Conservation (phyloP, 345 rosid genomes). For the Aurinia saxatilis region DNA sequence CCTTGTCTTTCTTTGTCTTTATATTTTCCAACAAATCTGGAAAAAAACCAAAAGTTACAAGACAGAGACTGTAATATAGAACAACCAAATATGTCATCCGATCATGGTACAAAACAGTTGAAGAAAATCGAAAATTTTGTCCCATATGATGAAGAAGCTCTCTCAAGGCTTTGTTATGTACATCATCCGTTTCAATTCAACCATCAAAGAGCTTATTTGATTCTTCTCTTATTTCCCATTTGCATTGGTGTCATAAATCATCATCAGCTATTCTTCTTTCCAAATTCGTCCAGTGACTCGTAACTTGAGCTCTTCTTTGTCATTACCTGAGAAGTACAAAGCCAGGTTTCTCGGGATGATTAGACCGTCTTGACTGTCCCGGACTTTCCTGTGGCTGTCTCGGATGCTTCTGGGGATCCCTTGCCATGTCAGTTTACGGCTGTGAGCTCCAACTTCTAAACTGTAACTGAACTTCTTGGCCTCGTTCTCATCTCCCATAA, state of each 20-base stretch:
- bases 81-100: neutral
- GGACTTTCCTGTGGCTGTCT: slow-evolving; percentile 80
- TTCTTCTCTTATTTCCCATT: neutral
- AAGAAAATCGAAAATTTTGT: neutral
- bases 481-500: slow-evolving; percentile 91
- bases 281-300: slow-evolving; percentile 80
- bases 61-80: neutral
- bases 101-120: neutral
- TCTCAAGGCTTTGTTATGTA: slow-evolving; percentile 23
- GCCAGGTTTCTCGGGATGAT: slow-evolving; percentile 77
- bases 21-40: slow-evolving; percentile 3
- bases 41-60: slow-evolving; percentile 13
- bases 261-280: slow-evolving; percentile 58
- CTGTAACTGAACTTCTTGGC: slow-evolving; percentile 79
- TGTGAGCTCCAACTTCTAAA: slow-evolving; percentile 72
- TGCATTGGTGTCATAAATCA: neutral
- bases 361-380: slow-evolving; percentile 83
- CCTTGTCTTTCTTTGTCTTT: neutral
- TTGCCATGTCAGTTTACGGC: slow-evolving; percentile 73
- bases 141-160: slow-evolving; percentile 3
- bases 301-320: slow-evolving; percentile 75
- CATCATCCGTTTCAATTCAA: slow-evolving; percentile 12
- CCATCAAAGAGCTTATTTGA: neutral
- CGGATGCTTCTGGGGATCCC: slow-evolving; percentile 86
- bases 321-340: slow-evolving; percentile 77